Percentiles rank a stretch among this genome's conserved stretches.
Conservation (phyloP, 1,284 basidiomycete genomes). For the Apiotrichum gracile region DNA sequence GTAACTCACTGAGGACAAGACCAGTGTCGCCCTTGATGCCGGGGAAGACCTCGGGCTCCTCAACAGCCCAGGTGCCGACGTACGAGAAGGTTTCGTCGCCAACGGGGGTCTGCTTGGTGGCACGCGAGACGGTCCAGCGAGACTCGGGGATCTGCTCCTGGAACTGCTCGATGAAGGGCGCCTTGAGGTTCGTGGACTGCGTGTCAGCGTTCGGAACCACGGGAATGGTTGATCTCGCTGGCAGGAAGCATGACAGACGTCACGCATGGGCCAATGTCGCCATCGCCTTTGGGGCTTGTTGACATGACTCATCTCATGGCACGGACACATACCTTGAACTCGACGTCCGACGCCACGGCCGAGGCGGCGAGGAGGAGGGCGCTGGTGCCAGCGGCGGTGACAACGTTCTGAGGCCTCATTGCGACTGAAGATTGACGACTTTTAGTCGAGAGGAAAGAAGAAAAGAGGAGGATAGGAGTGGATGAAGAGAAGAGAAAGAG, state of each 20-base stretch:
- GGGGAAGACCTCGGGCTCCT: slow-evolving; percentile 71
- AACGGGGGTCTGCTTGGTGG: slow-evolving; percentile 92
- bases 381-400: slow-evolving; percentile 38
- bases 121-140: slow-evolving; percentile 93
- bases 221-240: not conserved
- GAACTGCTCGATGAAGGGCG: slow-evolving; percentile 98
- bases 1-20: slow-evolving; percentile 65
- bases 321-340: slow-evolving; percentile 35
- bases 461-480: not conserved
- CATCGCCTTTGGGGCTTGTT: not conserved
- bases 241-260: not conserved
- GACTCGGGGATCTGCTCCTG: slow-evolving; percentile 62
- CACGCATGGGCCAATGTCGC: not conserved
- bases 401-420: slow-evolving; percentile 43
- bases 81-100: slow-evolving; percentile 93
- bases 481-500: not conserved
- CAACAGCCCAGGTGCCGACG: slow-evolving; percentile 94
- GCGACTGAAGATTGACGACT: not conserved
- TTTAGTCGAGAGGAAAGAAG: slow-evolving; percentile 4
- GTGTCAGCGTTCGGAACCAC: too few relatives aligned
- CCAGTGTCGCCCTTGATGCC: slow-evolving; percentile 73
- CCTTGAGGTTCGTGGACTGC: slow-evolving; percentile 74
- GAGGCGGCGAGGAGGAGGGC: slow-evolving; percentile 37
- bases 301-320: too few relatives aligned
- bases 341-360: slow-evolving; percentile 28